Conservation (phyloP, 108 stramenopile genomes). For the Fragilariopsis cylindrus region DNA sequence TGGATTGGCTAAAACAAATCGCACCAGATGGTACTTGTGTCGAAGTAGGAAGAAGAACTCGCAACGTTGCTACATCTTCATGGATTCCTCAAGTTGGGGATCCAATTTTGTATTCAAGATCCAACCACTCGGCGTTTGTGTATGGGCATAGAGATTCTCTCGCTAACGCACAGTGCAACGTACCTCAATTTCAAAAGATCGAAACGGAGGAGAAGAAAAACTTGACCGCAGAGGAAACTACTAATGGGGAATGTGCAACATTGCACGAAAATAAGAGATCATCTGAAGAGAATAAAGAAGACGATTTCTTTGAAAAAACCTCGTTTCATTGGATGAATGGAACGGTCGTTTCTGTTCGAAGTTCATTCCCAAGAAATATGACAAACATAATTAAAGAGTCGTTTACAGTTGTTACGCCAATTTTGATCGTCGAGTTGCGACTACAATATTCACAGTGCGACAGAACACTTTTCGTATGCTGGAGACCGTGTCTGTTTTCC, state of each 20-base stretch:
- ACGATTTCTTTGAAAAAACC: slow-evolving; percentile 1
- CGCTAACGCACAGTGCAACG: slow-evolving; percentile 27
- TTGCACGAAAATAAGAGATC: background rate
- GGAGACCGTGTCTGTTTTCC: slow-evolving; percentile 34
- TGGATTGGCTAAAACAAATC: slow-evolving; percentile 29
- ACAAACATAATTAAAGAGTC: slow-evolving; percentile 13
- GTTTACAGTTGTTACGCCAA: slow-evolving; percentile 23
- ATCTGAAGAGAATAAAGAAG: background rate
- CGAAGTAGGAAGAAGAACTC: background rate
- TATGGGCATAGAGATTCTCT: slow-evolving; percentile 34
- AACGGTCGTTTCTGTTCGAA: slow-evolving; percentile 20
- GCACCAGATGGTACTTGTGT: slow-evolving; percentile 1
- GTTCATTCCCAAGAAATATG: slow-evolving; percentile 15
- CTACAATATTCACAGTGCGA: slow-evolving; percentile 19
- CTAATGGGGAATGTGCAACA: background rate
- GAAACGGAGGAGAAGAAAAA: background rate
- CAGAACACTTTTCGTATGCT: slow-evolving; percentile 29
- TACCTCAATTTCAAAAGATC: slow-evolving; percentile 20
- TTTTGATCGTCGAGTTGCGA: slow-evolving; percentile 27
- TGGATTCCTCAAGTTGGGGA: slow-evolving; percentile 67
- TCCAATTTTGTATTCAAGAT: slow-evolving; percentile 42
- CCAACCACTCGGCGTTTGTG: slow-evolving; percentile 42
- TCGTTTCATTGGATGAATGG: slow-evolving; percentile 26
- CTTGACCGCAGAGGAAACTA: too few species aligned
- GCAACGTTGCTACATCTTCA: background rate